Conservation (phyloP, 2,329 filamentous ascomycete genomes). For the Sphaerulina populicola region DNA sequence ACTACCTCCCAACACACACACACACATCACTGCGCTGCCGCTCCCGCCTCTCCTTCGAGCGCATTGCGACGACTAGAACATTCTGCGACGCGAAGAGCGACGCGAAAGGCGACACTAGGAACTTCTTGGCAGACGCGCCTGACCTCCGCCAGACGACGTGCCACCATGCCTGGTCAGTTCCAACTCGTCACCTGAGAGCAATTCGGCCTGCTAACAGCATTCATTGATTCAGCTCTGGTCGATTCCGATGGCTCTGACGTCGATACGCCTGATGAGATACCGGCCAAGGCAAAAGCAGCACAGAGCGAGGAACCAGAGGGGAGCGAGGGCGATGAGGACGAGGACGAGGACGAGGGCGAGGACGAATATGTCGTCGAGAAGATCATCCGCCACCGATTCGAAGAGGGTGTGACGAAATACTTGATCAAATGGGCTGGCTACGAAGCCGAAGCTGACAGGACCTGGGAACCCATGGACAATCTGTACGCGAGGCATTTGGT, state of each 20-base stretch:
- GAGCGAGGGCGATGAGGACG: constrained; percentile 41
- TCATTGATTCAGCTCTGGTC: constrained; percentile 34
- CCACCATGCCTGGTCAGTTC: constrained; percentile 4
- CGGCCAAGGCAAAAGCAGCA: constrained; percentile 19
- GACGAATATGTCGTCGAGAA: constrained; percentile 64
- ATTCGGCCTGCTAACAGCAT: background rate
- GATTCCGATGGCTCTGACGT: constrained; percentile 32
- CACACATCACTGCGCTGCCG: background rate
- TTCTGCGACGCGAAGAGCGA: background rate
- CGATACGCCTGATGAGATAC: constrained; percentile 28
- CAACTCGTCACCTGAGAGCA: background rate
- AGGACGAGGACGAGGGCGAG: constrained; percentile 43
- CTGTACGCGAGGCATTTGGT: constrained; percentile 40
- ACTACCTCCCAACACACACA: no score
- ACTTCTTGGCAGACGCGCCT: background rate
- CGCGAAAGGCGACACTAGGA: background rate
- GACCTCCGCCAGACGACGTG: background rate
- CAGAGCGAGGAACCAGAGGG: constrained; percentile 29
- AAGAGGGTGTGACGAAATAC: constrained; percentile 51
- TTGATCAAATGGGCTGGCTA: constrained; percentile 78
- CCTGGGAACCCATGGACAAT: constrained; percentile 73
- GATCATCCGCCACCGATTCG: constrained; percentile 58
- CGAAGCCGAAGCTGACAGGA: constrained; percentile 59
- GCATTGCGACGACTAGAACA: background rate
- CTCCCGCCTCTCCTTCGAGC: background rate